phyloP scores from a whole-genome alignment of 169 alveolate species.

The Plasmodium yoelii region DNA sequence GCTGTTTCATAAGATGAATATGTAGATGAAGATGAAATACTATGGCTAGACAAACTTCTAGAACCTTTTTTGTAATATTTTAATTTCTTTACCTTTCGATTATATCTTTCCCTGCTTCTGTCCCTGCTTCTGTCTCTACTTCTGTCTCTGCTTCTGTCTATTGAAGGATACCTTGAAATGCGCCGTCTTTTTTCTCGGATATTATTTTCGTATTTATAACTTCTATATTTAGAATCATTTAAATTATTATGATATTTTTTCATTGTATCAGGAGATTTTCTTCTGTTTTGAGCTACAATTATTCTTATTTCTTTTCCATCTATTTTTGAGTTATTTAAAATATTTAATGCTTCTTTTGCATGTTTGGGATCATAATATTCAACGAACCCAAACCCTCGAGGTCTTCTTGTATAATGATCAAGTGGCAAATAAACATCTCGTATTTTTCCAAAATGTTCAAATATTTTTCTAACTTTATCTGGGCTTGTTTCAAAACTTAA shows the following conservation, averaged over 20 bases:
- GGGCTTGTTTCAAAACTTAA: conserved; percentile 88
- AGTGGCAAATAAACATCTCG: conserved; percentile 91
- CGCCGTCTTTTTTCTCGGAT: background rate
- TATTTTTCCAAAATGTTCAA: conserved; percentile 89
- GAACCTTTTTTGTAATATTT: conserved; percentile 4
- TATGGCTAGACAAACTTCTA: conserved; percentile 23
- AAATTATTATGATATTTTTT: conserved; percentile 78
- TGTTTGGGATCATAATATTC: conserved; percentile 90
- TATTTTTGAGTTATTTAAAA: conserved; percentile 88
- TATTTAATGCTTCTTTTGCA: conserved; percentile 91
- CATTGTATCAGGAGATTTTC: conserved; percentile 93
- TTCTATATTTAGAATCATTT: conserved; percentile 23
- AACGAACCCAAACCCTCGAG: conserved; percentile 94
- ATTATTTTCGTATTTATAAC: background rate
- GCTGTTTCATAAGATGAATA: conserved; percentile 29
- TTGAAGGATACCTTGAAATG: background rate
- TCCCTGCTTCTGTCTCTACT: conserved; percentile 9
- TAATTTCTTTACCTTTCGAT: background rate
- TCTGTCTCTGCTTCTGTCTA: background rate
- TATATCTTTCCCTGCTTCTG: background rate
- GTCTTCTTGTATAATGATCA: conserved; percentile 86
- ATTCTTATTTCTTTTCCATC: conserved; percentile 91
- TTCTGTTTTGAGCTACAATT: conserved; percentile 92
- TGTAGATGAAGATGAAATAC: conserved; percentile 11
- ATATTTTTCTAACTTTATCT: conserved; percentile 85